Percentiles rank a stretch among this genome's conserved stretches.
Evolutionary conservation across 306 rosid species (phyloP).

Genomic region (Benincasa hispida): DNA sequence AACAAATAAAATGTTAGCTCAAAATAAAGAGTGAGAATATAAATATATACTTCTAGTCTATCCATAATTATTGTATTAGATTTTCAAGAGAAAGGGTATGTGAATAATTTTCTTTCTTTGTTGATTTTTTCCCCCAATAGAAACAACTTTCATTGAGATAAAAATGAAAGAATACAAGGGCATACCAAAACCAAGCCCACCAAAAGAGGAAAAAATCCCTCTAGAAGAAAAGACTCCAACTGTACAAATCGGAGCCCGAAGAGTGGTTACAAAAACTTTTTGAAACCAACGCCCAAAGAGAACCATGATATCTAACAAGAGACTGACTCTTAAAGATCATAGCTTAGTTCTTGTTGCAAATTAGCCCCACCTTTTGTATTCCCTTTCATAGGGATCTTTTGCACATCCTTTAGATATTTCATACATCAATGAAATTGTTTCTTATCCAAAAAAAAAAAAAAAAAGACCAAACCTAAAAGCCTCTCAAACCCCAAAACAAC

Average conservation of each 20-base stretch:
- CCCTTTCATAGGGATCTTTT: no score
- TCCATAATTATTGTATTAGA: background rate
- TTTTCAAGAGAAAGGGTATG: background rate
- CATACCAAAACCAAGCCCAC: background rate
- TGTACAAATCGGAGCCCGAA: background rate
- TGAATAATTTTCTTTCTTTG: background rate
- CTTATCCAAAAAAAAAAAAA: no score
- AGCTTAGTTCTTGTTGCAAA: no score
- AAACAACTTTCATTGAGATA: background rate
- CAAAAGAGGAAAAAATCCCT: background rate
- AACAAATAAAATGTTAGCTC: background rate
- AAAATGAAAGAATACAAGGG: background rate
- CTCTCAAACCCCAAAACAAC: background rate
- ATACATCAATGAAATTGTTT: no score
- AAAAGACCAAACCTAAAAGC: background rate
- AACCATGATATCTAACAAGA: background rate
- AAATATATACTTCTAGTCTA: background rate
- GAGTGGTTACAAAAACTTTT: background rate
- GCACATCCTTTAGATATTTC: no score
- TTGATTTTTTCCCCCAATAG: no score
- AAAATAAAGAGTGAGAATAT: background rate
- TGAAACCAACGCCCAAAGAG: background rate
- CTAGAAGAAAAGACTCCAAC: background rate
- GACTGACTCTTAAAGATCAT: no score
- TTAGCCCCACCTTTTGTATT: no score